Evolutionary conservation across 192 early-diverging fungal genomes (phyloP).

Genomic region (Bifiguratus adelaidae): DNA sequence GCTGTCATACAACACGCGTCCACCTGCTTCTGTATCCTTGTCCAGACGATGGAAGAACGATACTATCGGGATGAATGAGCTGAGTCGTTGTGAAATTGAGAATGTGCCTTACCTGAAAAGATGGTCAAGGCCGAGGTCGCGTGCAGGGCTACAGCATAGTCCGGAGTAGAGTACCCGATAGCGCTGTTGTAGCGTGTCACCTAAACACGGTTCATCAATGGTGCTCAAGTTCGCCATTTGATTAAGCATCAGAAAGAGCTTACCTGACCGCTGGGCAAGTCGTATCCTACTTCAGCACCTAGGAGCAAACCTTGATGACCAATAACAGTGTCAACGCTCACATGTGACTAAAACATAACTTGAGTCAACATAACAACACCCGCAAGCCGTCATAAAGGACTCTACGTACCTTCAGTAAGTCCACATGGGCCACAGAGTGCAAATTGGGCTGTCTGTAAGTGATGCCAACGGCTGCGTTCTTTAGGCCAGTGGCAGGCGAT

Average conservation of each 20-base stretch:
- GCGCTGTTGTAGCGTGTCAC: conserved; percentile 86
- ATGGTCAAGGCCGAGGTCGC: conserved; percentile 82
- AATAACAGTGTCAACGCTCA: conserved; percentile 81
- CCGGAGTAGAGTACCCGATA: conserved; percentile 74
- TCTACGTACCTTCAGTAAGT: conserved; percentile 89
- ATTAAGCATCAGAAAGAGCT: no score
- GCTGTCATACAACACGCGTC: conserved; percentile 83
- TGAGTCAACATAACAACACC: no score
- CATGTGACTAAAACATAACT: no score
- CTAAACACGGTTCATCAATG: no score
- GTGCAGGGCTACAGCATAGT: conserved; percentile 85
- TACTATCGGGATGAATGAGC: no score
- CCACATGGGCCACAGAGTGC: conserved; percentile 79
- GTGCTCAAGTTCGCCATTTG: no score
- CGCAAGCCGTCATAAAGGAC: no score
- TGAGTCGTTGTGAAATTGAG: no score
- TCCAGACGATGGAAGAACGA: conserved; percentile 97
- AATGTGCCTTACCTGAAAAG: conserved; percentile 55
- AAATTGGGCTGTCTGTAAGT: conserved; percentile 95
- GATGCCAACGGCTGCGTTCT: conserved; percentile 70
- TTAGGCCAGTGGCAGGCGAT: conserved; percentile 73
- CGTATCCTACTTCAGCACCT: conserved; percentile 93
- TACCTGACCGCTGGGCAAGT: conserved; percentile 78
- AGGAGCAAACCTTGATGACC: conserved; percentile 81
- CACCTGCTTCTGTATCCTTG: conserved; percentile 87